Evolutionary conservation across 805 yeast species (phyloP), one percentile per base, ranked within the genome.

Genomic region (Kluyveromyces nonfermentans): DNA sequence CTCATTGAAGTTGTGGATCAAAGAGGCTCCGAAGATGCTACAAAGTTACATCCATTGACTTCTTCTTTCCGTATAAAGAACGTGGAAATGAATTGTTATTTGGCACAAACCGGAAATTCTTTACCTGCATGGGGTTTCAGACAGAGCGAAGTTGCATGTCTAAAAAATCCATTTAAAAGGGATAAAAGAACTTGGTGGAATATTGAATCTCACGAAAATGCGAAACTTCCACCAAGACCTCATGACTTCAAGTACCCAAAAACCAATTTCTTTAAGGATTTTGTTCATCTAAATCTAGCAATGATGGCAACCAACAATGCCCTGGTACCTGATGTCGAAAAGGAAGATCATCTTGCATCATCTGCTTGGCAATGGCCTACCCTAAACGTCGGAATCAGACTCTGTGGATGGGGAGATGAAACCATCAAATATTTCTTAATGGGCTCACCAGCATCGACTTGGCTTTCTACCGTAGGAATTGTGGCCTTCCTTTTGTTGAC

Each of bases 291-390:
- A 55, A 85, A 85, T 59, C 71, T 80, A 56, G 95, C 90, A 2
- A 85, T 84, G 93, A 83, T 84, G 93, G 87, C 90, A n/a, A 81
- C 90, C n/a, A 85, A 85, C 61, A 85, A 84, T 55, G 94, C 89
- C 1, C 28, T 85, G 58, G 72, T 85, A 42, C 89, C 93, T 19
- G 93, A 83, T 54, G 63, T 73, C 3, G 93, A 85, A 51, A 84
- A 83, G 56, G 74, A 70, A 48, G 95, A 85, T 60, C 74, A 73
- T 46, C 67, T 85, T 47, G 78, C 88, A 4, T 83, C 93, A 14
- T 65, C 74, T 42, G 85, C 85, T 65, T 85, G 95, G 95, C 84
- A 85, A 70, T 85, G 95, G 95, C 95, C 95, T 45, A 75, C 84
- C 18, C 70, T 84, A 57, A 69, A 78, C 49, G 73, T 73, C 38